These are phyloP conservation scores for Penicillium parvum DNA, from an alignment of 495 filamentous ascomycete genomes.

Conservation along the genomic window DNA sequence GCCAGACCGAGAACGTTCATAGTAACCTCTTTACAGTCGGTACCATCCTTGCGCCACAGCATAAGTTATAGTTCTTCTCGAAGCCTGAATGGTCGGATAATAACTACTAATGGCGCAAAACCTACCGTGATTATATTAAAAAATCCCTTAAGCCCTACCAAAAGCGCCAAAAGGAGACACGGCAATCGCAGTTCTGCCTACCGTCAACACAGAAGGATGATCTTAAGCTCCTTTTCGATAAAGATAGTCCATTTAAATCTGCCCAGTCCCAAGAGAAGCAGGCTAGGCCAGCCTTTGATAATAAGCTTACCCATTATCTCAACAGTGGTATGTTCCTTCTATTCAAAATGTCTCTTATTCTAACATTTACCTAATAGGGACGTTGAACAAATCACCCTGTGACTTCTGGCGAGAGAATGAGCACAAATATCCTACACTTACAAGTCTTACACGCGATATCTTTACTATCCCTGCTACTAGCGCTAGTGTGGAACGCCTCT, in stretches of 20 bases:
- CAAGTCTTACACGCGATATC: not conserved
- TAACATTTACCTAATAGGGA: not conserved
- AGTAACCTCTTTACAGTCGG: slow-evolving; percentile 14
- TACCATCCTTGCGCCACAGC: slow-evolving; percentile 9
- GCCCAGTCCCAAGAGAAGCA: too few relatives aligned
- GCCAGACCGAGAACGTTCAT: not conserved
- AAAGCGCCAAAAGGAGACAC: too few relatives aligned
- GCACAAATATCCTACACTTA: not conserved
- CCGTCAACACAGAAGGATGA: too few relatives aligned
- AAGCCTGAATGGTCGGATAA: too few relatives aligned
- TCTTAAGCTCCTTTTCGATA: too few relatives aligned
- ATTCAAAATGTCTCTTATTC: not conserved
- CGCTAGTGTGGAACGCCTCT: not conserved
- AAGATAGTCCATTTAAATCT: too few relatives aligned
- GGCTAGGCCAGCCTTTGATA: too few relatives aligned
- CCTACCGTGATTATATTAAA: too few relatives aligned
- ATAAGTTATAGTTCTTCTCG: slow-evolving; percentile 9
- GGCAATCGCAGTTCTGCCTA: too few relatives aligned
- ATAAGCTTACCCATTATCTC: not conserved
- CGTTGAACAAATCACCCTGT: not conserved
- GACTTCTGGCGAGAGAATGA: not conserved
- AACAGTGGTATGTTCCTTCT: not conserved
- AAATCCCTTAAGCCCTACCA: too few relatives aligned
- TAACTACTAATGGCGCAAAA: too few relatives aligned
- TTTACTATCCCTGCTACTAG: not conserved